A percentile compares a stretch with the other conserved stretches of the same genome.
Conservation (phyloP, 164 flowering plant genomes). For the Hamamelis virginiana region DNA sequence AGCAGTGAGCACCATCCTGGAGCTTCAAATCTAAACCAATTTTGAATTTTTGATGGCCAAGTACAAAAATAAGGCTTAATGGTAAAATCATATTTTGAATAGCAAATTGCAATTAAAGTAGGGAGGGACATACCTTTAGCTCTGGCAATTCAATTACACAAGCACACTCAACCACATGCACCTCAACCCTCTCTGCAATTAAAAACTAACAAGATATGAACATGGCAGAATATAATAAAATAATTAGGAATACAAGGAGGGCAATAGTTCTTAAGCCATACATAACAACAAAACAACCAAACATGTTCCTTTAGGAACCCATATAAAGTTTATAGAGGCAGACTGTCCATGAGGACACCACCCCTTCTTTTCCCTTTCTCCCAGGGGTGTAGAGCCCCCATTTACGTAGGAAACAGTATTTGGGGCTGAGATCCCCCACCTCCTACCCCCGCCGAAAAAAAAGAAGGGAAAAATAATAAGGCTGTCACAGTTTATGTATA, state of each 20-base stretch:
- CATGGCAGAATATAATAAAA: not conserved
- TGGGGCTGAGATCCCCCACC: too few species aligned
- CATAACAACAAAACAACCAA: not conserved
- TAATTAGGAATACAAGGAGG: not conserved
- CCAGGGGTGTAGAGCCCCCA: too few species aligned
- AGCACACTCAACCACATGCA: conserved; percentile 85
- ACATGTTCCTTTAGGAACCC: not conserved
- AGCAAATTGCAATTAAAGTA: not conserved
- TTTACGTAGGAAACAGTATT: too few species aligned
- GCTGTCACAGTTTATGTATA: too few species aligned
- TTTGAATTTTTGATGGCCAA: too few species aligned
- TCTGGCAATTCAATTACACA: conserved; percentile 85
- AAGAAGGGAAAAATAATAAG: too few species aligned
- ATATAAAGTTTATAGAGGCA: not conserved
- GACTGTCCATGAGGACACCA: not conserved
- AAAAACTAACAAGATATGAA: not conserved
- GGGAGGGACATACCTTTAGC: conserved; percentile 61
- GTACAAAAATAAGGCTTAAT: too few species aligned
- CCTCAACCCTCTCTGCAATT: conserved; percentile 85
- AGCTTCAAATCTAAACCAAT: not conserved
- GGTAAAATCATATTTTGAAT: too few species aligned
- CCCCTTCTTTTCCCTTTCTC: too few species aligned
- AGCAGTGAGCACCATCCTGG: too few species aligned
- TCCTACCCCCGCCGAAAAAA: too few species aligned
- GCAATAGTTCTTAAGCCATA: not conserved